These are phyloP conservation scores for Phytophthora sansomeana DNA, from an alignment of 352 stramenopile genomes.

Conservation along the genomic window DNA sequence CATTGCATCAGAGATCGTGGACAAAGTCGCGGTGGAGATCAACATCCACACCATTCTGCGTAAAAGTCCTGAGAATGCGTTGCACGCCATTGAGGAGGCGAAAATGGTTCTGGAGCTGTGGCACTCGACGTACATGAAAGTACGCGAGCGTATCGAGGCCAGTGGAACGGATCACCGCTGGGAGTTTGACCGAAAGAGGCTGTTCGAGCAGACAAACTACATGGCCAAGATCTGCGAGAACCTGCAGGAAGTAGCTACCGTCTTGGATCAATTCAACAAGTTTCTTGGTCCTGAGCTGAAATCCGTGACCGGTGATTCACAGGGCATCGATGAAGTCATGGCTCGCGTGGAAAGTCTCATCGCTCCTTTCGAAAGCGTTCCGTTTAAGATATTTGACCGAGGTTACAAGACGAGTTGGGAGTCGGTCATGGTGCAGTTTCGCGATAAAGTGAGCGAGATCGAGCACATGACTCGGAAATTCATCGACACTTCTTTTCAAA, in stretches of 20 bases:
- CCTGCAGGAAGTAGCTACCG: constrained; percentile 92
- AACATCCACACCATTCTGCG: constrained; percentile 92
- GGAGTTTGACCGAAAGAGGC: constrained; percentile 95
- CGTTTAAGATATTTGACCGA: constrained; percentile 95
- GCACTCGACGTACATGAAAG: constrained; percentile 96
- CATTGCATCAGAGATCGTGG: constrained; percentile 94
- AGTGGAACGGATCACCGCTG: constrained; percentile 95
- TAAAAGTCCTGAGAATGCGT: constrained; percentile 75
- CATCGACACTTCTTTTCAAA: constrained; percentile 97
- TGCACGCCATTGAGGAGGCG: constrained; percentile 90
- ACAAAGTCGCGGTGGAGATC: constrained; percentile 93
- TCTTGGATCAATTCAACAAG: constrained; percentile 96
- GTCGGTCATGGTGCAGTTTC: constrained; percentile 94
- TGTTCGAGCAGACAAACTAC: constrained; percentile 97
- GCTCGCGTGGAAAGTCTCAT: constrained; percentile 86
- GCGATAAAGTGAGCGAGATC: constrained; percentile 94
- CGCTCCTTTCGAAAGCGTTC: constrained; percentile 88
- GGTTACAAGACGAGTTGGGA: constrained; percentile 96
- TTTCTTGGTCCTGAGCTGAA: constrained; percentile 97
- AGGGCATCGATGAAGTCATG: constrained; percentile 96
- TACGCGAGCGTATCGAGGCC: constrained; percentile 94
- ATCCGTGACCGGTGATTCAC: constrained; percentile 94
- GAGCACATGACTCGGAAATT: constrained; percentile 95
- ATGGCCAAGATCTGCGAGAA: constrained; percentile 97
- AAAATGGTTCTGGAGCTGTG: constrained; percentile 94